phyloP scores from a whole-genome alignment of 139 green algal genomes.

The Picocystis salinarum region DNA sequence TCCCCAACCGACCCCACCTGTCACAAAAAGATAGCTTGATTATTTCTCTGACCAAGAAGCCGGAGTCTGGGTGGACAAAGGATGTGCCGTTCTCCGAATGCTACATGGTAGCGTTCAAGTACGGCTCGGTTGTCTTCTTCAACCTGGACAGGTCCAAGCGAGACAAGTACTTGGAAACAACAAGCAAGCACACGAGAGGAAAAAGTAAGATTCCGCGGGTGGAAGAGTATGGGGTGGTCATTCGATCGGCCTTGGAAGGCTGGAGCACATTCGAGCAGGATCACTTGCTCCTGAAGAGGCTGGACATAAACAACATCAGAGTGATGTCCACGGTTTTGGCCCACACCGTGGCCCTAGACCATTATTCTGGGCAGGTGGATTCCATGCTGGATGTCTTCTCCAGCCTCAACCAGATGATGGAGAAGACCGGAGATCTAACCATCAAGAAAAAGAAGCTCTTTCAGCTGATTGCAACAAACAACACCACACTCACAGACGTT shows the following conservation, averaged over 20 bases:
- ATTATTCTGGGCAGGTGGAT: conserved; percentile 31
- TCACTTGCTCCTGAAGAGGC: conserved; percentile 13
- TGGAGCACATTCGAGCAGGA: conserved; percentile 15
- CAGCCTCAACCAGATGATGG: conserved; percentile 35
- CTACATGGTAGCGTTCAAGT: conserved; percentile 30
- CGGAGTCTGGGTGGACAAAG: too few species aligned
- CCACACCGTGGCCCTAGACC: conserved; percentile 37
- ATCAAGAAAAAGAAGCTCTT: conserved; percentile 30
- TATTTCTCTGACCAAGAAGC: too few species aligned
- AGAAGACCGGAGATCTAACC: conserved; percentile 18
- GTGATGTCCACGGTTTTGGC: conserved; percentile 31
- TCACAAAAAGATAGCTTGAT: too few species aligned
- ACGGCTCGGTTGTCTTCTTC: conserved; percentile 40
- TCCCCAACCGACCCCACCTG: too few species aligned
- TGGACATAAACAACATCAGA: conserved; percentile 29
- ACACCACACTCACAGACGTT: conserved; percentile 40
- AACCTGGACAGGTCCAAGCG: too few species aligned
- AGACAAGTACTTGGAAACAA: neutral
- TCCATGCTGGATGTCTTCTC: conserved; percentile 26
- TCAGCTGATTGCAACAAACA: conserved; percentile 34
- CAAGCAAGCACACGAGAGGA: neutral
- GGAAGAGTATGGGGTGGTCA: conserved; percentile 19
- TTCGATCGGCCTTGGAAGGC: conserved; percentile 6
- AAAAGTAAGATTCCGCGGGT: neutral
- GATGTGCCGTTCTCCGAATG: too few species aligned